Conservation (phyloP, 768 basidiomycete species). For the Mycena epipterygia region DNA sequence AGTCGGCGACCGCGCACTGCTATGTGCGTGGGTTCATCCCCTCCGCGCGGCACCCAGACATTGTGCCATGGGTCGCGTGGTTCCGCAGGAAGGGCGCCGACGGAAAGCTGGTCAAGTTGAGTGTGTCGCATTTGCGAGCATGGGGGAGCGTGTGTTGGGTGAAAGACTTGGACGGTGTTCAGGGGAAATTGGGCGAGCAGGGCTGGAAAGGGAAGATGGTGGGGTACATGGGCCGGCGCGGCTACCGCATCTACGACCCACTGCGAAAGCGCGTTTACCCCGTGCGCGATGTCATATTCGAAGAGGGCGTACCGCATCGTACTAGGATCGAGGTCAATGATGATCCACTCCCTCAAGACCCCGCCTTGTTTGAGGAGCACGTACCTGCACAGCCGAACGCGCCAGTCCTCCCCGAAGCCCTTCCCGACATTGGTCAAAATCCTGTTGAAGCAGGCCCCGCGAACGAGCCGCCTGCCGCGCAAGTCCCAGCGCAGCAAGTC, state of each 20-base stretch:
- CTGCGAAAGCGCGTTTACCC: neutral
- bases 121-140: neutral
- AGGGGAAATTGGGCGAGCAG: neutral
- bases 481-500: neutral
- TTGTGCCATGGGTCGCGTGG: neutral
- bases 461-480: no score
- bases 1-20: conserved; percentile 16
- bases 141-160: conserved; percentile 4
- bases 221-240: neutral
- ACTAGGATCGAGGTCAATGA: neutral
- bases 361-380: neutral
- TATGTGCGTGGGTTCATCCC: no score
- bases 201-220: neutral
- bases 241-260: neutral
- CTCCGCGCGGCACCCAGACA: conserved; percentile 26
- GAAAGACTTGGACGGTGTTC: neutral
- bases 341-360: neutral
- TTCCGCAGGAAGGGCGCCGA: neutral
- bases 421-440: no score
- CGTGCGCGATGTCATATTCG: neutral
- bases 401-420: neutral
- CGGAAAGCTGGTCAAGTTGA: neutral
- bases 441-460: no score
- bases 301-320: neutral
- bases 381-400: neutral